phyloP scores from a whole-genome alignment of 2,329 filamentous ascomycete genomes.

The Karstenula rhodostoma region DNA sequence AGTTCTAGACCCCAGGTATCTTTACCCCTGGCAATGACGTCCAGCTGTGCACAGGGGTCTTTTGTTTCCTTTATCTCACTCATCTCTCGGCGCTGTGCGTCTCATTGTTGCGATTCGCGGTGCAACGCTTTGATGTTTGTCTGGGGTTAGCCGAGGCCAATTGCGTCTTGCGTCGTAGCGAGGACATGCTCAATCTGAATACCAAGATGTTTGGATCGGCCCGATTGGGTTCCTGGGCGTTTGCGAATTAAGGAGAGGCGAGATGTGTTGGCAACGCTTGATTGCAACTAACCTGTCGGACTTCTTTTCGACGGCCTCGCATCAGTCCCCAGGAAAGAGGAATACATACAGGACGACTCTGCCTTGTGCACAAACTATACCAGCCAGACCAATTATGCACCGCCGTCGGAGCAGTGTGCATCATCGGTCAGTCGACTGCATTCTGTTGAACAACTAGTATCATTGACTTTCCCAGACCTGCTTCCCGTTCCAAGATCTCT shows the following conservation, averaged over 20 bases:
- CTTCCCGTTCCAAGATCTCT: too few relatives aligned
- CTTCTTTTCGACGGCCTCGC: too few relatives aligned
- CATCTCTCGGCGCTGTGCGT: background rate
- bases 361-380: too few relatives aligned
- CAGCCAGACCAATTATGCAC: too few relatives aligned
- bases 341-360: too few relatives aligned
- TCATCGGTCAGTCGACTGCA: too few relatives aligned
- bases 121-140: conserved; percentile 2
- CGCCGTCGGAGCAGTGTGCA: too few relatives aligned
- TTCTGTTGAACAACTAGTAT: too few relatives aligned
- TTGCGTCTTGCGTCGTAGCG: background rate
- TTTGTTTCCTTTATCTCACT: conserved; percentile 1
- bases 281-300: too few relatives aligned
- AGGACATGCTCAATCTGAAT: conserved; percentile 18
- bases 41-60: background rate
- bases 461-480: too few relatives aligned
- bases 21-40: conserved; percentile 15
- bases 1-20: conserved; percentile 2
- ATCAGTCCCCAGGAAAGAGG: too few relatives aligned
- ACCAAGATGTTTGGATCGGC: conserved; percentile 25
- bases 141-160: conserved; percentile 8
- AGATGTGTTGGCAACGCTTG: conserved; percentile 8
- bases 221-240: conserved; percentile 7
- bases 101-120: background rate
- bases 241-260: conserved; percentile 1